Conservation (phyloP, 148 eudicot genomes). For the Diospyros lotus region DNA sequence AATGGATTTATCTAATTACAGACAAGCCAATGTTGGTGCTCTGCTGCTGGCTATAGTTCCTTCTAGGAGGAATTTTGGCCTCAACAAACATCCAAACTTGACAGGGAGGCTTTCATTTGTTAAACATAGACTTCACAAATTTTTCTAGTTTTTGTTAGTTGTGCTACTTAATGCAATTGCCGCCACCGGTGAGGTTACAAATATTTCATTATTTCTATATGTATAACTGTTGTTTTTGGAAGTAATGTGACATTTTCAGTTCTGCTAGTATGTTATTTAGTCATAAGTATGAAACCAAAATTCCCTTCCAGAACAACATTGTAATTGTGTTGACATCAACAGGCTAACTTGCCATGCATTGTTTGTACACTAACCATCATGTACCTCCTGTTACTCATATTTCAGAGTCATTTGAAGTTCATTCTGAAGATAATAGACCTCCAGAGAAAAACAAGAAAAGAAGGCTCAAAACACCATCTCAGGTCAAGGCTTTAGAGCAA, state of each 20-base stretch:
- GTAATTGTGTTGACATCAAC: not conserved
- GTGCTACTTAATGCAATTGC: too few relatives aligned
- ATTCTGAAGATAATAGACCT: slow-evolving; percentile 57
- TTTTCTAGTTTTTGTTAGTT: too few relatives aligned
- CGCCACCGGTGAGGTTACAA: too few relatives aligned
- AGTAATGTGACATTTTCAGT: too few relatives aligned
- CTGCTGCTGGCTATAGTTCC: not conserved
- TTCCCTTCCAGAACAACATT: not conserved
- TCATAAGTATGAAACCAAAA: not conserved
- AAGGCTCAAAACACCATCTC: slow-evolving; percentile 72
- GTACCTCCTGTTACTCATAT: slow-evolving; percentile 8
- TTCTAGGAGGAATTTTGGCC: not conserved
- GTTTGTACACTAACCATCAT: not conserved
- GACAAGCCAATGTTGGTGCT: not conserved
- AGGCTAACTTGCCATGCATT: not conserved
- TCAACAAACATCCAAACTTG: not conserved
- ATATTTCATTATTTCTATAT: too few relatives aligned
- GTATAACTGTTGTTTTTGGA: too few relatives aligned
- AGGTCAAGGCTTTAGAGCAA: slow-evolving; percentile 75
- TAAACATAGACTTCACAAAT: too few relatives aligned
- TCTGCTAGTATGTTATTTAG: not conserved
- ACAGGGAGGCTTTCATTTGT: too few relatives aligned
- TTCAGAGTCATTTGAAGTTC: slow-evolving; percentile 47
- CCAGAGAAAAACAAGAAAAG: slow-evolving; percentile 66
- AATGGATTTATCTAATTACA: not conserved